Evolutionary conservation across 495 filamentous ascomycete genomes (phyloP), one percentile per base, ranked within the genome.

Genomic region (Lophiostoma macrostomum): DNA sequence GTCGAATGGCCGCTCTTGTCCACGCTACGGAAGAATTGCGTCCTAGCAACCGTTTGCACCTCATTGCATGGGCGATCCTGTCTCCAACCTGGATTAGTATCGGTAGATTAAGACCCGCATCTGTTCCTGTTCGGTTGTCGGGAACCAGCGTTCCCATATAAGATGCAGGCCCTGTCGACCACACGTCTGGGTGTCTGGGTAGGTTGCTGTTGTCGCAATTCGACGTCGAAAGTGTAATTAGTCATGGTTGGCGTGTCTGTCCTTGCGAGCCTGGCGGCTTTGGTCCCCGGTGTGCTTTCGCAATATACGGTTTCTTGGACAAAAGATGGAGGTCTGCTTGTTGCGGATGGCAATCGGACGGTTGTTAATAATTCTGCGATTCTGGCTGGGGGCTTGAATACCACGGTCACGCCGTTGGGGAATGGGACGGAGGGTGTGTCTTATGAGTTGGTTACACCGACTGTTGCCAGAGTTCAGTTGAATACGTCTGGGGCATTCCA

Each of bases 21-120:
- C n/a, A n/a, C 16, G 23, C 44, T 30, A 27, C 44, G 44, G 44
- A 48, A 48, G 20, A 48, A 48, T 48, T 48, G 29, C 29, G 2
- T 19, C 24, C 29, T 20, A 20, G n/a, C 31, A 48, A n/a, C 27
- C 14, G n/a, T n/a, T 32, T 29, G 43, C 29, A 35, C n/a, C n/a
- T n/a, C n/a, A 36, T 18, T 8, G 31, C 28, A 3, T 1, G 16
- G 31, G 25, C 44, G 34, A 50, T 38, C 34, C 28, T 22, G 35
- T 12, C 20, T 34, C 23, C 25, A 13, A 30, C 37, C 27, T 25
- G 49, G 38, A 19, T 39, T 53, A 25, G 50, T 45, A 45, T 53
- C 50, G 50, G 50, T 45, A 44, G n/a, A 53, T 53, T 45, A 38
- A 53, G 10, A 19, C n/a, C 40, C 50, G 39, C 31, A 29, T n/a